Conservation (phyloP, 768 basidiomycete species). For the Lanmaoa rubissima region DNA sequence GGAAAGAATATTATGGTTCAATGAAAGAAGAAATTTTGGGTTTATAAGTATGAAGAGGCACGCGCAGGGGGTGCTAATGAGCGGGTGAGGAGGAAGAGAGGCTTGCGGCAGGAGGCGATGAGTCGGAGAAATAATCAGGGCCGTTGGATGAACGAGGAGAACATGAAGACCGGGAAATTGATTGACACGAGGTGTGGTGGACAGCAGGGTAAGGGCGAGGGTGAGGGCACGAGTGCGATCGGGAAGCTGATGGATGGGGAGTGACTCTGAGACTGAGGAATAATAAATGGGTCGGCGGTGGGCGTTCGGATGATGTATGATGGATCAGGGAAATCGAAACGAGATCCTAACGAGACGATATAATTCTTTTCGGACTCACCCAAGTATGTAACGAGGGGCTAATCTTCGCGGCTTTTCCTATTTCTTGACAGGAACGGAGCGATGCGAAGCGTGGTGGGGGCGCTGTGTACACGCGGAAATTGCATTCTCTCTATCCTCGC, state of each 20-base stretch:
- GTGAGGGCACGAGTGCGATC: constrained; percentile 33
- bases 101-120: constrained; percentile 41
- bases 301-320: constrained; percentile 28
- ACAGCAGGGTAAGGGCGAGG: constrained; percentile 37
- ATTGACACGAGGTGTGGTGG: constrained; percentile 49
- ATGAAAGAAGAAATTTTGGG: constrained; percentile 54
- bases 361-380: constrained; percentile 20
- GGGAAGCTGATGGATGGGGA: constrained; percentile 25
- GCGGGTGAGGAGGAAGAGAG: constrained; percentile 33
- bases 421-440: constrained; percentile 11
- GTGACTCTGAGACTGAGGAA: constrained; percentile 21
- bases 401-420: constrained; percentile 30
- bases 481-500: background rate
- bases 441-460: constrained; percentile 14
- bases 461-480: constrained; percentile 33
- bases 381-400: constrained; percentile 18
- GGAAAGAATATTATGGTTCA: constrained; percentile 42
- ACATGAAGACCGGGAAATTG: constrained; percentile 45
- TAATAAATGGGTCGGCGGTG: constrained; percentile 33
- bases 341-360: constrained; percentile 20
- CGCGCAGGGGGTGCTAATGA: constrained; percentile 45
- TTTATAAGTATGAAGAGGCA: constrained; percentile 45
- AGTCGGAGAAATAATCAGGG: constrained; percentile 40
- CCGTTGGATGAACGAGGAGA: constrained; percentile 43
- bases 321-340: constrained; percentile 11